Percentiles rank a stretch among this genome's conserved stretches.
These are phyloP conservation scores for Keithomyces neogunnii DNA, from an alignment of 2,329 filamentous ascomycete species.

Conservation along the genomic window DNA sequence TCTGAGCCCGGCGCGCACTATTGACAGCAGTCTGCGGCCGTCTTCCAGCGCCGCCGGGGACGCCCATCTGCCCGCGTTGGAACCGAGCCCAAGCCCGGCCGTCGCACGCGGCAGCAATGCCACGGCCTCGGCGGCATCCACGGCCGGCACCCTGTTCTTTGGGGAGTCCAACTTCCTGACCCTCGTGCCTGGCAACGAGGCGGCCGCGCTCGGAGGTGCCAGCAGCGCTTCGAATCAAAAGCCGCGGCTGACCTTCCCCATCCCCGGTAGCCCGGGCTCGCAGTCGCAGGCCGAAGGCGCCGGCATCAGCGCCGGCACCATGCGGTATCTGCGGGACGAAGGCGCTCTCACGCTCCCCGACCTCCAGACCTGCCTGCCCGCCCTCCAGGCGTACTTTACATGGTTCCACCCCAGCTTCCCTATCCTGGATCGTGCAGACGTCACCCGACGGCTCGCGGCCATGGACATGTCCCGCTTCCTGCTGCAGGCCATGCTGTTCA, in stretches of 20 bases:
- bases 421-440: slow-evolving; percentile 37
- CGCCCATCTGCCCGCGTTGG: slow-evolving; percentile 2
- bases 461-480: slow-evolving; percentile 39
- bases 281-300: slow-evolving; percentile 13
- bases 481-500: slow-evolving; percentile 44
- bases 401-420: slow-evolving; percentile 51
- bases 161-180: slow-evolving; percentile 31
- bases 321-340: slow-evolving; percentile 39
- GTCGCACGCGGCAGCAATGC: neutral
- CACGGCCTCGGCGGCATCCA: slow-evolving; percentile 10
- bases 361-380: slow-evolving; percentile 28
- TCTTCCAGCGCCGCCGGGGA: slow-evolving; percentile 4
- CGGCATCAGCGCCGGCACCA: slow-evolving; percentile 36
- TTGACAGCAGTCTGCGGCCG: slow-evolving; percentile 1
- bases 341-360: slow-evolving; percentile 36
- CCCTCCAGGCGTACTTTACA: slow-evolving; percentile 43
- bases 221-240: slow-evolving; percentile 9
- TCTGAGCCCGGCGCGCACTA: slow-evolving; percentile 2
- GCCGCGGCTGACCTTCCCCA: slow-evolving; percentile 21
- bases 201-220: neutral
- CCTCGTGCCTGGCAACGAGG: slow-evolving; percentile 19
- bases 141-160: slow-evolving; percentile 24
- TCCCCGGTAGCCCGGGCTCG: slow-evolving; percentile 17
- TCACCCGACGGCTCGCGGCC: slow-evolving; percentile 29
- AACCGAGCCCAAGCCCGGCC: neutral